Evolutionary conservation across 768 basidiomycete genomes (phyloP), one percentile per base, ranked within the genome.

Genomic region (Tylopilus sp.): DNA sequence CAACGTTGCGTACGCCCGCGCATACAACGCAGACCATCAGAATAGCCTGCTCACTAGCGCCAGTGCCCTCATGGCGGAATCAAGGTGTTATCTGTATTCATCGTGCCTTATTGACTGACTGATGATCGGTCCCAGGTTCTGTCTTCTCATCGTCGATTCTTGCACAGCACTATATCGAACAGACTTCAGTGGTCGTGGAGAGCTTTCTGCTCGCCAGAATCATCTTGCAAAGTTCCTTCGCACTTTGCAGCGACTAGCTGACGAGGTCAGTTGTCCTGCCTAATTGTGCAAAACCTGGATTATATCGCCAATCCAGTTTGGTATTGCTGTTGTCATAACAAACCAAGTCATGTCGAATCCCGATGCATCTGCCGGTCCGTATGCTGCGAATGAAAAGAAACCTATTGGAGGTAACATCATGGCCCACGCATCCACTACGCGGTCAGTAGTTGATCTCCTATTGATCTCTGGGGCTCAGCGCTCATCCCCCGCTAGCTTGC

Each of bases 331-430:
- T 21, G 94, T 99, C 11, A 86, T 98, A 38, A 91, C 91, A 4
- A 99, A 99, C 68, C 97, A 99, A 69, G 97, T 99, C 59, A 97
- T 99, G 82, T 98, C 97, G n/a, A 95, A 85, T 51, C 95, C 97
- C 2, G 97, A 99, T 66, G 93, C 92, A 25, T 82, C 88, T 3
- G 91, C 91, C 43, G 88, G 89, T 12, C 90, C 91, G 18, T 91
- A 91, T 56, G 86, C 86, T 36, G 81, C 82, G 4, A 92, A 97
- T 62, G 89, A 93, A 72, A 95, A 97, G 79, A 99, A 99, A 71
- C 97, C 97, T 15, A 95, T 99, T 48, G 97, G 97, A 41, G 95
- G 95, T 21, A 99, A 99, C 69, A 99, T 99, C 63, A 88, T 99
- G 81, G 97, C 97, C 1, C 97, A 99, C 73, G 97, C 97, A 8